Base-by-base conservation (phyloP, 768 basidiomycete species). In the Termitomyces eurrhizus region DNA sequence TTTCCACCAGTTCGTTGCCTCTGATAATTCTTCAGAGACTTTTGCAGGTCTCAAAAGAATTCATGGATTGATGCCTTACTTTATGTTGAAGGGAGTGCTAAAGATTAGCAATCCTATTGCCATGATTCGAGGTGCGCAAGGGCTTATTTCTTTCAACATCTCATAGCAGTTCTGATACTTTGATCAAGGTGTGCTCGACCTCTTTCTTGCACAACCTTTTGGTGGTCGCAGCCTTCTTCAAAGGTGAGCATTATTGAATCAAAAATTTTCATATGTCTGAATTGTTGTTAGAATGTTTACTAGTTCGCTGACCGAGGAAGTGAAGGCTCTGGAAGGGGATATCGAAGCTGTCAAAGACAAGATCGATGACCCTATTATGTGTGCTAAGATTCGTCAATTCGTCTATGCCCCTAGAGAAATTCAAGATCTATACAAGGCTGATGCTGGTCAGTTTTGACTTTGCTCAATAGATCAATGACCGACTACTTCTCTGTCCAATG, bases 11-110 rank as follows among this genome's bases (percentile, higher is more conserved):
- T 95, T 94, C 67, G 85, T 97, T 35, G 97, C 97, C 0, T 85
- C 94, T 24, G 97, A 99, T 72, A 88, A 88, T 61, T 90, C 94
- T 6, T 95, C 94, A 6, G 92, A 96, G 65, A 89, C 88, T 5
- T 89, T 98, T 66, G 80, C 92, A 14, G 83, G 86, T 60, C 75
- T 99, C 61, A 98, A 98, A 77, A 83, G 95, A 52, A 84, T 97
- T 46, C 97, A 99, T 69, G 94, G 95, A 1, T 75, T 96, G 55
- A 97, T 98, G 93, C 97, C 97, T 6, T 99, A 99, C 72, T 93
- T 98, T 68, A 87, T 98, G 79, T 84, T 99, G 63, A 98, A 94
- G 72, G 83, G 93, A 8, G 89, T 93, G 13, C 75, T 99, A 62
- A 89, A 84, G 71, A 92, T 99, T 65, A 95, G 92, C 59, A 99